These are phyloP conservation scores for Kondoa subrosea DNA, from an alignment of 768 basidiomycete species.

Conservation along the genomic window DNA sequence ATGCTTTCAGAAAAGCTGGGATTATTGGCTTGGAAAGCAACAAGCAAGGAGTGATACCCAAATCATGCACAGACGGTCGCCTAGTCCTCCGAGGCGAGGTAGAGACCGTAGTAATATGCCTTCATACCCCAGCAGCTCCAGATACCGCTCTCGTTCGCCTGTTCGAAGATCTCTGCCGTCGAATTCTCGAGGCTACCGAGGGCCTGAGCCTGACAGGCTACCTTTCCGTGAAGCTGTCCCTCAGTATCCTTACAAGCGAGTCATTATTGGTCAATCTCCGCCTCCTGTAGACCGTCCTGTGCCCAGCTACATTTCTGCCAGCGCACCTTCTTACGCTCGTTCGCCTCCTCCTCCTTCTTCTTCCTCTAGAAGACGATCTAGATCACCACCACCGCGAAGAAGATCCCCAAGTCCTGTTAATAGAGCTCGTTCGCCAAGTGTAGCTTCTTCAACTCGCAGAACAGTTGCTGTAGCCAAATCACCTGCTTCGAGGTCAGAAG, in stretches of 20 bases:
- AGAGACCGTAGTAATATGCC: too few relatives aligned
- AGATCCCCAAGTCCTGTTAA: neutral
- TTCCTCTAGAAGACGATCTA: neutral
- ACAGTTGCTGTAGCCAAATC: neutral
- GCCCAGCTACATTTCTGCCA: neutral
- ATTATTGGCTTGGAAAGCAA: too few relatives aligned
- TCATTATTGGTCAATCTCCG: neutral
- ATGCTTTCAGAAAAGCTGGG: too few relatives aligned
- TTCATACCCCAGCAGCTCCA: neutral
- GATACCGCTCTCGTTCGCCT: neutral
- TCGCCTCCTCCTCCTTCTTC: neutral
- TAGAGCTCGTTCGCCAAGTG: neutral
- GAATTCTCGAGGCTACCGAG: neutral
- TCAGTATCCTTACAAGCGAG: neutral
- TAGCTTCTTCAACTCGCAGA: neutral
- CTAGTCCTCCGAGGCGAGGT: neutral
- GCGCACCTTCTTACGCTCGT: neutral
- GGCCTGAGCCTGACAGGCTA: neutral
- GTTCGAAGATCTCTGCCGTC: neutral
- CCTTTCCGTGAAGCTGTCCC: neutral
- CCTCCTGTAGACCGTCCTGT: neutral
- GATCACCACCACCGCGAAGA: neutral
- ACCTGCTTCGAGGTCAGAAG: neutral
- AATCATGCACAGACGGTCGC: neutral
- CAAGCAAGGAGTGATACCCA: too few relatives aligned